These are phyloP conservation scores for Chalciporus piperatus DNA, from an alignment of 768 basidiomycete genomes.

Conservation along the genomic window DNA sequence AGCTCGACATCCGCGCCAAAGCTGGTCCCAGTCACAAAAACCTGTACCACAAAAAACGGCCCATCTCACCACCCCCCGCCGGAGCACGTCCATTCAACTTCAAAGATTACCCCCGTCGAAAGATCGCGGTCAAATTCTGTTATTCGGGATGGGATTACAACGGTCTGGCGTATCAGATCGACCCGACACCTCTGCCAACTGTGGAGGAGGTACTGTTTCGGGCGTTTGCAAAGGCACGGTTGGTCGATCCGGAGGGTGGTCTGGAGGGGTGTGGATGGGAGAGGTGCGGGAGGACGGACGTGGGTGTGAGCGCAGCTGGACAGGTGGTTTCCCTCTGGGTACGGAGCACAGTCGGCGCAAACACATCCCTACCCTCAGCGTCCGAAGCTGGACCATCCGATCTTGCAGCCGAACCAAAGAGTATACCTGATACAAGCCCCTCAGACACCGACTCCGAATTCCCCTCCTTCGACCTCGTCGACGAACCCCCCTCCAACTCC, in stretches of 20 bases:
- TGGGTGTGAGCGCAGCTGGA: conserved; percentile 90
- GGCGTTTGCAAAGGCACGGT: conserved; percentile 70
- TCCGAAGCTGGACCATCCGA: conserved; percentile 7
- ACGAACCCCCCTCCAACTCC: conserved; percentile 38
- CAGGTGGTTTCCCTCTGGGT: conserved; percentile 94
- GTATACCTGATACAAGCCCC: background rate
- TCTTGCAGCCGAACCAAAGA: background rate
- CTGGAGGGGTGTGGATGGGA: conserved; percentile 89
- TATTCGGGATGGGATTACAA: conserved; percentile 93
- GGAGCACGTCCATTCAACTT: conserved; percentile 57
- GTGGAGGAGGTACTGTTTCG: conserved; percentile 87
- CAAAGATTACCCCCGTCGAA: conserved; percentile 66
- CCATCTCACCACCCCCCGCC: conserved; percentile 12
- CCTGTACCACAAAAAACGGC: conserved; percentile 14
- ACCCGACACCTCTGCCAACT: conserved; percentile 73
- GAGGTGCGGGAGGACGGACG: conserved; percentile 91
- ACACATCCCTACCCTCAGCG: background rate
- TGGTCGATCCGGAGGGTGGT: conserved; percentile 73
- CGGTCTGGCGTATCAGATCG: conserved; percentile 81
- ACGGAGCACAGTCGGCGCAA: conserved; percentile 53
- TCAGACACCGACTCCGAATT: conserved; percentile 11
- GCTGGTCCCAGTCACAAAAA: conserved; percentile 12
- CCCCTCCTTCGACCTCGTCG: conserved; percentile 33
- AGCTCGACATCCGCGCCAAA: conserved; percentile 44
- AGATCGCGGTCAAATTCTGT: conserved; percentile 91